Conservation (phyloP, 345 rosid genomes). For the Arabis hirsuta region DNA sequence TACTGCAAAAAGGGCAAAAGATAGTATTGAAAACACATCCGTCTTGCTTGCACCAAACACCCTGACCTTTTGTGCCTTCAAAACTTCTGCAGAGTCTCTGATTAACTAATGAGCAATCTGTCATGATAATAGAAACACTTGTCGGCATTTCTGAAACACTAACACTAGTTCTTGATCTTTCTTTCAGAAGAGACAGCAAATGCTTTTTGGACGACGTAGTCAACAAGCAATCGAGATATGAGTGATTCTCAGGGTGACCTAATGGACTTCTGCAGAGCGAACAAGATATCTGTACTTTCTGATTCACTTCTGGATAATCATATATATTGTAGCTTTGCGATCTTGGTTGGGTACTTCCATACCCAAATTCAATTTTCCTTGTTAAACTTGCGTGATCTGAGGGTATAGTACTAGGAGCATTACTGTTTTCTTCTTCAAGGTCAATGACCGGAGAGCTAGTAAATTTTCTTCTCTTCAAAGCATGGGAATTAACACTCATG, state of each 20-base stretch:
- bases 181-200: constrained; percentile 57
- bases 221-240: constrained; percentile 54
- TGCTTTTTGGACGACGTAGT: constrained; percentile 67
- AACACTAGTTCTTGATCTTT: constrained; percentile 38
- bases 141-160: constrained; percentile 44
- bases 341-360: constrained; percentile 44
- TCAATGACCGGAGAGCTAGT: constrained; percentile 47
- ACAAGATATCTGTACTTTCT: constrained; percentile 46
- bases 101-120: constrained; percentile 63
- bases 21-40: constrained; percentile 84
- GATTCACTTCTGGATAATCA: too few species aligned
- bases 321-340: constrained; percentile 40
- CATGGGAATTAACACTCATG: constrained; percentile 71
- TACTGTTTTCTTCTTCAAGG: constrained; percentile 45
- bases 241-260: constrained; percentile 67
- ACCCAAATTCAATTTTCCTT: constrained; percentile 61
- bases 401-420: constrained; percentile 38
- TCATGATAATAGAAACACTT: constrained; percentile 59
- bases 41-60: constrained; percentile 79
- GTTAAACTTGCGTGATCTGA: constrained; percentile 41
- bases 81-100: constrained; percentile 50
- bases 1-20: constrained; percentile 79
- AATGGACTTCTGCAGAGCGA: constrained; percentile 65
- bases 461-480: constrained; percentile 62
- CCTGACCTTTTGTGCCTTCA: constrained; percentile 43